Evolutionary conservation across 441 rosid genomes (phyloP).

Genomic region (Macaranga tanarius): DNA sequence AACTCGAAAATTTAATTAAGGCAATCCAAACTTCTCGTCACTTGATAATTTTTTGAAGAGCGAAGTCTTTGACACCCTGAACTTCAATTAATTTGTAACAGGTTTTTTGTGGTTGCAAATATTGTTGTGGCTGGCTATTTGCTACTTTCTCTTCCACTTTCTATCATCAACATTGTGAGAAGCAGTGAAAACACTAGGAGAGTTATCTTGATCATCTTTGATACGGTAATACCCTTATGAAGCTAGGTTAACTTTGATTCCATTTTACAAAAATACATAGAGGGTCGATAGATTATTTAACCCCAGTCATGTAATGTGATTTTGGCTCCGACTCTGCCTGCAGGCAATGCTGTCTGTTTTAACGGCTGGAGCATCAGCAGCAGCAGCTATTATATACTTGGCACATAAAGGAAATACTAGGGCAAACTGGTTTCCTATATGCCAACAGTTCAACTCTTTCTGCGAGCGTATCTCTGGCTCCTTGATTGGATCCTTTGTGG

Average conservation of each 20-base stretch:
- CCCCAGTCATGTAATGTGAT: no score
- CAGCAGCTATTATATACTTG: constrained; percentile 42
- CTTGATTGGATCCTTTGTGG: constrained; percentile 38
- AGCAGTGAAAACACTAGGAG: constrained; percentile 30
- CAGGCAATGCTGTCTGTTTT: constrained; percentile 40
- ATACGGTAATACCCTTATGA: constrained; percentile 18
- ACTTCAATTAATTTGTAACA: constrained; percentile 8
- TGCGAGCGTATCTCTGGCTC: constrained; percentile 40
- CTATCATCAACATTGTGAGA: constrained; percentile 38
- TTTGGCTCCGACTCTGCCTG: neutral
- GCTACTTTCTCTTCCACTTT: constrained; percentile 37
- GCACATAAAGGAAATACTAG: constrained; percentile 41
- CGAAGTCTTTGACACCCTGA: neutral
- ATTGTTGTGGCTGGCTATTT: constrained; percentile 34
- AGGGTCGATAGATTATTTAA: no score
- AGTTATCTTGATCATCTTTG: constrained; percentile 28
- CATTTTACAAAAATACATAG: no score
- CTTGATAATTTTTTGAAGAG: neutral
- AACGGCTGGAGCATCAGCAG: constrained; percentile 43
- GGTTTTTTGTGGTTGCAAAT: constrained; percentile 40
- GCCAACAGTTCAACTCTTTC: constrained; percentile 45
- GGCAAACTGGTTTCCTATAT: constrained; percentile 45
- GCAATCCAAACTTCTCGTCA: no score
- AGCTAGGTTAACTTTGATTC: neutral
- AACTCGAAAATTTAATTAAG: no score